Conservation (phyloP, 2,329 filamentous ascomycete genomes). For the Penicillium sp. region DNA sequence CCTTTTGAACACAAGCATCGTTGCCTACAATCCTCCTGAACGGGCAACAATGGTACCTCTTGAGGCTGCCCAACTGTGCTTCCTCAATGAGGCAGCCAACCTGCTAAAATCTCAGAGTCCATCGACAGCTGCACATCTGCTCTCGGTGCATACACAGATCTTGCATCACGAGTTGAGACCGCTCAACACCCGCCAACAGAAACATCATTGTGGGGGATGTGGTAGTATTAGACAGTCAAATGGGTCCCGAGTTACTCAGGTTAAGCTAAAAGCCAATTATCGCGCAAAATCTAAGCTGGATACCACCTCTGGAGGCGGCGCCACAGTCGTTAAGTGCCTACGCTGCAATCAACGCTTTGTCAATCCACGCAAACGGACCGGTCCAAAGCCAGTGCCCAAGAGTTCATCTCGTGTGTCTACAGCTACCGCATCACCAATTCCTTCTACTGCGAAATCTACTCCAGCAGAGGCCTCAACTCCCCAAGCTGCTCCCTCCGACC, state of each 20-base stretch:
- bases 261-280: slow-evolving; percentile 23
- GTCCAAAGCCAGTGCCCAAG: slow-evolving; percentile 13
- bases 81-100: slow-evolving; percentile 40
- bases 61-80: slow-evolving; percentile 33
- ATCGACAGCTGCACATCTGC: slow-evolving; percentile 45
- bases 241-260: slow-evolving; percentile 31
- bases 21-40: neutral
- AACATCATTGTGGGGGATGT: slow-evolving; percentile 43
- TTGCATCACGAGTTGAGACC: slow-evolving; percentile 36
- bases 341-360: slow-evolving; percentile 39
- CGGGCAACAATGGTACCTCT: slow-evolving; percentile 19
- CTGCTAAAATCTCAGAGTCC: slow-evolving; percentile 35
- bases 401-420: slow-evolving; percentile 13
- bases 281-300: slow-evolving; percentile 7
- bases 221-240: slow-evolving; percentile 38
- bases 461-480: slow-evolving; percentile 10
- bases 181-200: slow-evolving; percentile 34
- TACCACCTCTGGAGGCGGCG: slow-evolving; percentile 18
- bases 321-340: slow-evolving; percentile 40
- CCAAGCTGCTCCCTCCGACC: slow-evolving; percentile 6
- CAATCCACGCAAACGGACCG: slow-evolving; percentile 24
- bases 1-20: too few relatives aligned
- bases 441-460: slow-evolving; percentile 10
- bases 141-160: slow-evolving; percentile 40
- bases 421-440: slow-evolving; percentile 2